These are phyloP conservation scores for Phytopythium chamaehyphon DNA, from an alignment of 352 stramenopile genomes.

Conservation along the genomic window DNA sequence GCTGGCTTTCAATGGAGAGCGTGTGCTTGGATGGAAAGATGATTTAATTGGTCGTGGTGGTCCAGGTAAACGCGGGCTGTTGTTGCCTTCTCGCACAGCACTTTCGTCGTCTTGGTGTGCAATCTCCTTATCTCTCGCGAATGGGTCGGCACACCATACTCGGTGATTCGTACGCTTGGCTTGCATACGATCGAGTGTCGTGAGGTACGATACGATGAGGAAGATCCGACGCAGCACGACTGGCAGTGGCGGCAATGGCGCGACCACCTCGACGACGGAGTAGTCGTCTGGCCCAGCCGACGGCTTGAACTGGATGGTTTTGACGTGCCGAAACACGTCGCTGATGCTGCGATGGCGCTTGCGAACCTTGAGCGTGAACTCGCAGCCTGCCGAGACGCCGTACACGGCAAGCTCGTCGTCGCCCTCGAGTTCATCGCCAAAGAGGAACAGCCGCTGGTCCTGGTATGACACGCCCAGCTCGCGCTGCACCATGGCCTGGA, in stretches of 20 bases:
- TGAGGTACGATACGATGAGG: conserved; percentile 55
- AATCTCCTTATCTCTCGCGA: neutral
- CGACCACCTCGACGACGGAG: conserved; percentile 55
- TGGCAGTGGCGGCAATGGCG: conserved; percentile 43
- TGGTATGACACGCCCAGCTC: conserved; percentile 56
- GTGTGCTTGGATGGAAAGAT: neutral
- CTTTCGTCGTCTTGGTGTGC: conserved; percentile 21
- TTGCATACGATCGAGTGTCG: conserved; percentile 46
- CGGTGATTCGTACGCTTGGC: conserved; percentile 31
- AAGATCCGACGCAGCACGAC: conserved; percentile 57
- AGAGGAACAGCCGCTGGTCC: conserved; percentile 54
- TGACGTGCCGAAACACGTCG: conserved; percentile 60
- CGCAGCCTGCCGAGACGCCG: conserved; percentile 46
- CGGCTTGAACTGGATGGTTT: conserved; percentile 39
- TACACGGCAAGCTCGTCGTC: conserved; percentile 57
- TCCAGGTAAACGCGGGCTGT: neutral
- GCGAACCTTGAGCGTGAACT: conserved; percentile 37
- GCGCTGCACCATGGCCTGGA: conserved; percentile 54
- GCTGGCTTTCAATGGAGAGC: too few relatives aligned
- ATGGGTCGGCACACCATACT: conserved; percentile 25
- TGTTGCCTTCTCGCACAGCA: neutral
- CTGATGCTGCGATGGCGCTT: conserved; percentile 58
- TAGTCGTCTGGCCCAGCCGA: conserved; percentile 37
- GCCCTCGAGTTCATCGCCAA: conserved; percentile 52
- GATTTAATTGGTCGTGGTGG: neutral